These are phyloP conservation scores for Staphylotrichum longicolle DNA, from an alignment of 495 filamentous ascomycete species.

Conservation along the genomic window DNA sequence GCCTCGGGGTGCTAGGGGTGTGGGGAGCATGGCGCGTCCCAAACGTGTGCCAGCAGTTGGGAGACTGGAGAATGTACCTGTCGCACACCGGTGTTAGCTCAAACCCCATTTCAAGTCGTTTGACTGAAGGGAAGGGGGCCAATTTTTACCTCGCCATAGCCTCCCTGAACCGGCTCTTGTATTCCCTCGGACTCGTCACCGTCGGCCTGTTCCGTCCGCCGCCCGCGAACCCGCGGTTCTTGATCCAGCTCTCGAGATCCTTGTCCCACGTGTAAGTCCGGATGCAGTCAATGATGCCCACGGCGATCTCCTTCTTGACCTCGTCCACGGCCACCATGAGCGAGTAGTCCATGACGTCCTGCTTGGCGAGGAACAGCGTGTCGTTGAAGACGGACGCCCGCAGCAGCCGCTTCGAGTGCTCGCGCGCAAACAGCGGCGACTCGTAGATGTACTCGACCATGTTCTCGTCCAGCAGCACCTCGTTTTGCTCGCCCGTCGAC, in stretches of 20 bases:
- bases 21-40: slow-evolving; percentile 23
- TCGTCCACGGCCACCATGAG: slow-evolving; percentile 98
- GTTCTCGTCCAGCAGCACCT: slow-evolving; percentile 96
- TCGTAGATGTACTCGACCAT: slow-evolving; percentile 99
- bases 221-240: slow-evolving; percentile 83
- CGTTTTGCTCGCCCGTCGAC: slow-evolving; percentile 89
- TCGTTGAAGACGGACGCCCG: slow-evolving; percentile 91
- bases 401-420: slow-evolving; percentile 89
- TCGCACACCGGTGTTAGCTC: background rate
- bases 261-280: slow-evolving; percentile 99
- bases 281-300: slow-evolving; percentile 98
- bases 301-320: slow-evolving; percentile 78
- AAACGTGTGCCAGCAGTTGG: slow-evolving; percentile 52
- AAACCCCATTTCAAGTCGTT: too few relatives aligned
- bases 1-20: slow-evolving; percentile 27
- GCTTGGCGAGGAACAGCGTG: slow-evolving; percentile 84
- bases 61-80: slow-evolving; percentile 52
- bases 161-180: slow-evolving; percentile 92
- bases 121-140: slow-evolving; percentile 54
- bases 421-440: slow-evolving; percentile 87
- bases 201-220: slow-evolving; percentile 87
- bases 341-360: slow-evolving; percentile 99
- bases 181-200: slow-evolving; percentile 95
- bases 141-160: slow-evolving; percentile 96
- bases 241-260: slow-evolving; percentile 98